Percentiles rank a stretch among this genome's conserved stretches.
Evolutionary conservation across 495 filamentous ascomycete species (phyloP).

Genomic region (Penicillium chermesinum): DNA sequence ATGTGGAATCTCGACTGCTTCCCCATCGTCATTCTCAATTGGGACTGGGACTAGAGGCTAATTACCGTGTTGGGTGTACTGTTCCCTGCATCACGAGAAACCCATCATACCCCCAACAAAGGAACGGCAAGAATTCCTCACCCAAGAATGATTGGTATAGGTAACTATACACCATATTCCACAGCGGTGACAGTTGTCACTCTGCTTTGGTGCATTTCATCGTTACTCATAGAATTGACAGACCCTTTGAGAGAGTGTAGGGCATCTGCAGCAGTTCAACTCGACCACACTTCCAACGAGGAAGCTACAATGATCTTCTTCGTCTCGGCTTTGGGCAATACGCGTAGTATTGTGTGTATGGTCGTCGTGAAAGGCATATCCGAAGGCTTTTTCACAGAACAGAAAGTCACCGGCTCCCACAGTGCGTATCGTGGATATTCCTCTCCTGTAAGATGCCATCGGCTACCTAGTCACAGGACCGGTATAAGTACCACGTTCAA

Average conservation of each 20-base stretch:
- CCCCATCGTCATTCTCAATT: too few species aligned
- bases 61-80: too few species aligned
- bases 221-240: too few species aligned
- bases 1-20: too few species aligned
- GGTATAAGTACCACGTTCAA: slow-evolving; percentile 46
- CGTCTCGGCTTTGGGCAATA: slow-evolving; percentile 9
- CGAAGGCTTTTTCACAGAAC: slow-evolving; percentile 53
- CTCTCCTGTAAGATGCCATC: slow-evolving; percentile 29
- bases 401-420: slow-evolving; percentile 50
- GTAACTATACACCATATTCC: slow-evolving; percentile 53
- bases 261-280: too few species aligned
- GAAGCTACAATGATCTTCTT: slow-evolving; percentile 8
- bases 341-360: too few species aligned
- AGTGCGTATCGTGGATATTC: slow-evolving; percentile 43
- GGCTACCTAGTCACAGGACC: slow-evolving; percentile 25
- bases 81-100: too few species aligned
- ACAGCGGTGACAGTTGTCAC: slow-evolving; percentile 25
- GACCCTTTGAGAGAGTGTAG: too few species aligned
- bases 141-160: slow-evolving; percentile 53
- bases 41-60: too few species aligned
- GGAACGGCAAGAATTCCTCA: slow-evolving; percentile 38
- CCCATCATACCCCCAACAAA: slow-evolving; percentile 60
- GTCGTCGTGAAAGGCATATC: slow-evolving; percentile 21
- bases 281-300: slow-evolving; percentile 23
- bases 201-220: not conserved